Conservation (phyloP, 2,329 filamentous ascomycete genomes). For the Diaporthe destruens region DNA sequence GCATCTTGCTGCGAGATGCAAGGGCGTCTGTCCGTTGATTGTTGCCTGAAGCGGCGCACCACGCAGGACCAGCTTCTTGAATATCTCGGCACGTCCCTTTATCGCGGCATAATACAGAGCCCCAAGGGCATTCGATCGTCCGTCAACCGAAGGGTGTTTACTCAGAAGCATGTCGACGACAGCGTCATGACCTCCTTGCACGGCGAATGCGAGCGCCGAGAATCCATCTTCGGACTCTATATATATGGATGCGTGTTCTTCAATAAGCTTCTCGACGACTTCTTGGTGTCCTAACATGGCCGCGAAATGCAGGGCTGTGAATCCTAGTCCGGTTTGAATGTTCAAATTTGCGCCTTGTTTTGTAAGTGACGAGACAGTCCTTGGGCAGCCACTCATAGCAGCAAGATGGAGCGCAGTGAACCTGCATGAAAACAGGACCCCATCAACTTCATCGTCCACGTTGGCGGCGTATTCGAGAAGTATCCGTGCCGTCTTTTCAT, state of each 20-base stretch:
- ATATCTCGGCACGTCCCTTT: conserved; percentile 5
- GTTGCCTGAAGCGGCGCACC: neutral
- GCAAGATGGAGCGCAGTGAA: conserved; percentile 15
- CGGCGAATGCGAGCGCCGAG: conserved; percentile 11
- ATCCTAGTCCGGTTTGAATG: conserved; percentile 2
- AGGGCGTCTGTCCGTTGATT: neutral
- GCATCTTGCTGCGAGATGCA: conserved; percentile 8
- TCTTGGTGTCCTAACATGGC: conserved; percentile 15
- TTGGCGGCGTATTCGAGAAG: conserved; percentile 5
- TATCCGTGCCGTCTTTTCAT: conserved; percentile 5
- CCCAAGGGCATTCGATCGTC: neutral
- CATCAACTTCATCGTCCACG: neutral
- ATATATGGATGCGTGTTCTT: conserved; percentile 15
- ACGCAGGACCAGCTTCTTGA: conserved; percentile 1
- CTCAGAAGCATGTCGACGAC: conserved; percentile 6
- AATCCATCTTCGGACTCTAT: neutral
- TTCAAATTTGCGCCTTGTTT: conserved; percentile 1
- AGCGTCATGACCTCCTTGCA: conserved; percentile 9
- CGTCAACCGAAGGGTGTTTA: neutral
- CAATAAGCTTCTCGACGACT: conserved; percentile 17
- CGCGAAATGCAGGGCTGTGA: conserved; percentile 4
- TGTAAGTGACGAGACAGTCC: neutral
- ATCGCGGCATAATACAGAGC: neutral
- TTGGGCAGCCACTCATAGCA: conserved; percentile 5
- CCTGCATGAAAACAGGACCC: neutral